phyloP scores from a whole-genome alignment of 805 yeast genomes.

The Ascoidea tarda region DNA sequence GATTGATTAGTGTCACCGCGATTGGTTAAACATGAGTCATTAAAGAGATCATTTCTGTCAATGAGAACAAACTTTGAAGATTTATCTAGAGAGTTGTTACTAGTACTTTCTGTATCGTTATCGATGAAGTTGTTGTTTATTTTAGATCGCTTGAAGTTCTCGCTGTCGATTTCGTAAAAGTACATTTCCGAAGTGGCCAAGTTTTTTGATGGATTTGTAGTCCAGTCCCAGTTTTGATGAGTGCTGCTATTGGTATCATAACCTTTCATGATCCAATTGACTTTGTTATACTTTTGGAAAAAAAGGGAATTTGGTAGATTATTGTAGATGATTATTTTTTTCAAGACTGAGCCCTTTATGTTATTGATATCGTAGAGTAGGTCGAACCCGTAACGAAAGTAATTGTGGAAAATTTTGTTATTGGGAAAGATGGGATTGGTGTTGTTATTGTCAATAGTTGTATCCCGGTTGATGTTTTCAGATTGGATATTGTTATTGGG shows the following conservation, averaged over 20 bases:
- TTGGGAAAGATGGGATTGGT: too few relatives aligned
- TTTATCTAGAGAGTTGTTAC: not conserved
- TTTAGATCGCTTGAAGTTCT: not conserved
- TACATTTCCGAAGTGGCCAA: conserved; percentile 8
- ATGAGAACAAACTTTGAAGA: conserved; percentile 5
- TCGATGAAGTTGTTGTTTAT: not conserved
- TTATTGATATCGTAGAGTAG: conserved; percentile 4
- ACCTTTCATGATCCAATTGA: conserved; percentile 10
- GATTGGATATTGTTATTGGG: not conserved
- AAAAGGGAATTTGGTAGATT: conserved; percentile 6
- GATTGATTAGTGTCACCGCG: too few relatives aligned
- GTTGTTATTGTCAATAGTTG: not conserved
- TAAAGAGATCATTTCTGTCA: conserved; percentile 4
- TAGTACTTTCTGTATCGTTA: not conserved
- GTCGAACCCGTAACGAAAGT: conserved; percentile 9
- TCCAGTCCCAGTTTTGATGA: conserved; percentile 2
- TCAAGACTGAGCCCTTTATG: conserved; percentile 4
- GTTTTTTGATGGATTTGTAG: not conserved
- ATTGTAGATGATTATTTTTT: conserved; percentile 8
- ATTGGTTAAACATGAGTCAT: too few relatives aligned
- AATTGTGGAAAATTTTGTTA: conserved; percentile 8
- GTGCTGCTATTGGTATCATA: not conserved
- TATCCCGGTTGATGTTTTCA: too few relatives aligned
- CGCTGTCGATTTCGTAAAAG: conserved; percentile 3
- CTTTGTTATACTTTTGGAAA: conserved; percentile 6